A percentile compares a stretch with the other conserved stretches of the same genome.
These are phyloP conservation scores for Acarospora socialis DNA, from an alignment of 2,329 filamentous ascomycete genomes.

Conservation along the genomic window DNA sequence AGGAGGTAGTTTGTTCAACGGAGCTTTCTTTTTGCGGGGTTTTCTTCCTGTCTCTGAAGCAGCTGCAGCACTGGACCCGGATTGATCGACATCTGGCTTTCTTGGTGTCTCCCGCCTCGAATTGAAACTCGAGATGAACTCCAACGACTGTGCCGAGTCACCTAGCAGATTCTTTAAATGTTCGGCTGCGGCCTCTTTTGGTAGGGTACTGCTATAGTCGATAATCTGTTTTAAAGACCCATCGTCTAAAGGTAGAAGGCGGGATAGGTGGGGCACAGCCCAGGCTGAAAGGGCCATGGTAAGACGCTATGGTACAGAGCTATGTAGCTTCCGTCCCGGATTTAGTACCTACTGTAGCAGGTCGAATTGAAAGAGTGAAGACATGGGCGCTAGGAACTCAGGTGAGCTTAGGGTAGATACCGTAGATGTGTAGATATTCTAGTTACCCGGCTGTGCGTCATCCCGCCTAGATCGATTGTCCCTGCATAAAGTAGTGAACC, in stretches of 20 bases:
- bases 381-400: no score
- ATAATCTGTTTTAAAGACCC: slow-evolving; percentile 73
- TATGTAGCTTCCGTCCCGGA: no score
- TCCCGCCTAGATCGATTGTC: no score
- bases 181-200: slow-evolving; percentile 62
- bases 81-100: no score
- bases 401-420: no score
- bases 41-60: slow-evolving; percentile 35
- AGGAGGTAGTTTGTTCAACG: slow-evolving; percentile 46
- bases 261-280: slow-evolving; percentile 58
- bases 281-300: slow-evolving; percentile 33
- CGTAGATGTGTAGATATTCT: no score
- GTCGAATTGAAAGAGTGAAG: no score
- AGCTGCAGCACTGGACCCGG: no score
- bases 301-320: no score
- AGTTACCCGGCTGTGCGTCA: no score
- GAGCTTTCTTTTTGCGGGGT: slow-evolving; percentile 44
- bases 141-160: slow-evolving; percentile 60
- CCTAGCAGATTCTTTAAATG: slow-evolving; percentile 83
- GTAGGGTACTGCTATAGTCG: slow-evolving; percentile 63
- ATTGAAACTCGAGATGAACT: slow-evolving; percentile 65
- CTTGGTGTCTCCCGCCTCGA: slow-evolving; percentile 34
- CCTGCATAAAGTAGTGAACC: no score
- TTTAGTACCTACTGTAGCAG: no score
- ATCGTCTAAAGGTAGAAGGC: slow-evolving; percentile 71